Evolutionary conservation across 495 filamentous ascomycete genomes (phyloP), one percentile per base, ranked within the genome.

Genomic region (Tricharina praecox): DNA sequence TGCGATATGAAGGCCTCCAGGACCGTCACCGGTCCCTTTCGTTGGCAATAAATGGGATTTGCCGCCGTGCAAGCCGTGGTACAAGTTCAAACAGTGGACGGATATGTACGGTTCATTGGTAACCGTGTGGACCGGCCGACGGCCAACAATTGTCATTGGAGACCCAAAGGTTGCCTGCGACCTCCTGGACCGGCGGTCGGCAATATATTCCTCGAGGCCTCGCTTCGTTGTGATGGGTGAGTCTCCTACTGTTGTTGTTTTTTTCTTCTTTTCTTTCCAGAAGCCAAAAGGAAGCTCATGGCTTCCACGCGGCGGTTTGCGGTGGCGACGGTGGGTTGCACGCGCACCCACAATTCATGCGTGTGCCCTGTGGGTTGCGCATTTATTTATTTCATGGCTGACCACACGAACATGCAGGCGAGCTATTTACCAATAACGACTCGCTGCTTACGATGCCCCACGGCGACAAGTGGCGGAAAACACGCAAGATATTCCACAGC

Each of bases 61-160:
- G 18, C 67, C 71, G 28, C 64, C 64, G 26, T 60, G 56, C 25
- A 68, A 73, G 43, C 72, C 72, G 18, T 82, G 77, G 77, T 56
- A 72, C 15, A 70, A 72, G 56, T 77, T 79, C 60, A 60, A 61
- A 13, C 43, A 62, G 51, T 69, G 66, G 67, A 63, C 59, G 41
- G 59, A 65, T 45, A 48, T 58, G 23, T 67, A 70, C 48, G 68
- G 68, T 13, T 67, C 66, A 0, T 50, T 71, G n/a, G 50, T 68
- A 11, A 78, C 76, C 3, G 64, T 81, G 7, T 77, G 76, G 68
- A 67, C 76, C 44, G 77, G 78, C 0, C 68, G 74, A 3, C 67
- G 68, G 16, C 73, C 75, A 1, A 80, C 77, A 23, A 70, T 81
- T 44, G 66, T 79, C 39, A 66, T 81, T 24, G 76, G 72, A 1